Evolutionary conservation across 495 filamentous ascomycete species (phyloP).

Genomic region (Daldinia childiae): DNA sequence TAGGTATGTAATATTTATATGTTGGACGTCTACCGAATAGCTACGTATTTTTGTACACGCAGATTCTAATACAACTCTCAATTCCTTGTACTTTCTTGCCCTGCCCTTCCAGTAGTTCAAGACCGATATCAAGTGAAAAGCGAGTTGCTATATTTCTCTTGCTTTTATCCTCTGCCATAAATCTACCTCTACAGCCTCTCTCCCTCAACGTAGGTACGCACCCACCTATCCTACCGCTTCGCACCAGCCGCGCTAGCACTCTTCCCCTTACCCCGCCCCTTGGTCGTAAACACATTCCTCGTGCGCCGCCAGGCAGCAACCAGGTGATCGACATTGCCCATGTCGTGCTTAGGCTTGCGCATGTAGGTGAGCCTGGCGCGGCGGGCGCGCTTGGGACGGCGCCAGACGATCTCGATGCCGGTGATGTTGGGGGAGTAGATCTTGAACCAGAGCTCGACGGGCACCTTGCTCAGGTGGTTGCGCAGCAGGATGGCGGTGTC

Average conservation of each 20-base stretch:
- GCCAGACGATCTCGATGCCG: constrained; percentile 93
- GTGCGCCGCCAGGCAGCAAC: constrained; percentile 54
- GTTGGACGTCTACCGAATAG: constrained; percentile 26
- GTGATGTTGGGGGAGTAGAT: constrained; percentile 87
- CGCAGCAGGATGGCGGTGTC: constrained; percentile 88
- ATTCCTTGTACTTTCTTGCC: not conserved
- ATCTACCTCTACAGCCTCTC: not conserved
- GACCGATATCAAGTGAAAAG: not conserved
- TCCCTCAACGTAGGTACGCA: not conserved
- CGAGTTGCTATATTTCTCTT: not conserved
- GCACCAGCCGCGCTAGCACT: not conserved
- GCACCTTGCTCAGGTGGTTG: constrained; percentile 80
- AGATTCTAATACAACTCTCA: constrained; percentile 2
- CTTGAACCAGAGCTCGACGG: constrained; percentile 99
- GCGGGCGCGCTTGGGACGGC: constrained; percentile 81
- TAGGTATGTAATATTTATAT: constrained; percentile 26
- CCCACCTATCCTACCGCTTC: constrained; percentile 21
- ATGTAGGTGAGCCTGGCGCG: constrained; percentile 92
- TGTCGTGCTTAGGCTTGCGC: constrained; percentile 71
- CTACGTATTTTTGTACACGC: constrained; percentile 16
- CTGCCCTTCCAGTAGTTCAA: not conserved
- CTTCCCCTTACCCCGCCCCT: constrained; percentile 28
- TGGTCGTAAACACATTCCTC: constrained; percentile 44
- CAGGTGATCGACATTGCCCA: constrained; percentile 56
- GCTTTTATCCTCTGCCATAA: not conserved